Base-by-base conservation (phyloP, 1,139 yeast genomes). In the Sugiyamaella pinicola region DNA sequence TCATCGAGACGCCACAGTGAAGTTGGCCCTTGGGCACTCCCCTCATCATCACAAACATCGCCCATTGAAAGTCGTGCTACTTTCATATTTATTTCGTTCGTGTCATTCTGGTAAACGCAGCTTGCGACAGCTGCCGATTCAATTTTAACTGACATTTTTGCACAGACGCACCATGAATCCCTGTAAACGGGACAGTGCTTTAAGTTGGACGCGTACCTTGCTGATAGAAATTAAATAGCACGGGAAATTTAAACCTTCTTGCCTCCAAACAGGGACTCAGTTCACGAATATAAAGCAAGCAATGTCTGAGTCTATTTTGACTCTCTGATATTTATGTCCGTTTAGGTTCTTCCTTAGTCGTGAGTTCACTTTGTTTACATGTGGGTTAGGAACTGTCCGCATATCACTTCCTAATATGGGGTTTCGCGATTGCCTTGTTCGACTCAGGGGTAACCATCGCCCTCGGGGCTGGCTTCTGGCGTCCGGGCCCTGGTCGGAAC, bases 311-410 rank as follows among this genome's bases (percentile, higher is more conserved):
- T 31, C 13, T 13, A 12, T 31, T 13, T 19, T n/a, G 7, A 26
- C 10, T 15, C 15, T 37, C 13, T 37, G 3, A n/a, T n/a, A 8
- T 12, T 17, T 24, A 24, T 3, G 33, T 26, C 22, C 6, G 41
- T 24, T 24, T 24, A 24, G 28, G 28, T 24, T 9, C 9, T 24
- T 24, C 28, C 28, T 29, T 29, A 5, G 9, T 29, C 4, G 43
- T 24, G 43, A 39, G n/a, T n/a, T 12, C 12, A 39, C 33, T 40
- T 24, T 31, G 44, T 40, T 40, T 40, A 40, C 44, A 26, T 26
- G 34, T n/a, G 44, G 44, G 44, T 18, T 24, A 26, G 44, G 44
- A 7, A n/a, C 12, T 4, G n/a, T 26, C 3, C 31, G 9, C 31
- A 7, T 10, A 26, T 26, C 31, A 26, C 3, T 26, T 26, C 8